phyloP scores from a whole-genome alignment of 306 rosid genomes.

The Acmispon strigosus region DNA sequence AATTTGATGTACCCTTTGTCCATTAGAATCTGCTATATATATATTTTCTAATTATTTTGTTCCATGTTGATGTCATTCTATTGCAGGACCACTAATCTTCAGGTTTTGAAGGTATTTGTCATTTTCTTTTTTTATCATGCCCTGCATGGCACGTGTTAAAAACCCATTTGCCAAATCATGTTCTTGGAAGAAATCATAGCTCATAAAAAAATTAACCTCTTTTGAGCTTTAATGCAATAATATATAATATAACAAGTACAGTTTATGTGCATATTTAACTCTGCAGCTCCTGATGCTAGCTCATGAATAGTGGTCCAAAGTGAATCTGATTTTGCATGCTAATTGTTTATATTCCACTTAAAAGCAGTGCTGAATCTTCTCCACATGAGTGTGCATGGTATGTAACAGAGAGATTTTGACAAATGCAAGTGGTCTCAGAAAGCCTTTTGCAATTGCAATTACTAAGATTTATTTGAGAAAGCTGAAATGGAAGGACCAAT shows the following conservation, averaged over 20 bases:
- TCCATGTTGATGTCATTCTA: slow-evolving; percentile 5
- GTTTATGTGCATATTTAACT: neutral
- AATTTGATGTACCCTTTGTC: neutral
- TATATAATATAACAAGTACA: neutral
- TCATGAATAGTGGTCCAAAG: neutral
- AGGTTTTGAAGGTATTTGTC: neutral
- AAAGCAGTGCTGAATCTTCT: neutral
- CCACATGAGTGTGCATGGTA: slow-evolving; percentile 10
- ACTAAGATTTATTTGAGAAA: neutral
- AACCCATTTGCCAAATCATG: neutral
- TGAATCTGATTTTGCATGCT: neutral
- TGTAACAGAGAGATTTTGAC: neutral
- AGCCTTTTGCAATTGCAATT: neutral
- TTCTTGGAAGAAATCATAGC: neutral
- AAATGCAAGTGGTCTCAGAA: slow-evolving; percentile 13
- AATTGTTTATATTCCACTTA: neutral
- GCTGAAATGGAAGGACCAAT: slow-evolving; percentile 6
- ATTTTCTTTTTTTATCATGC: neutral
- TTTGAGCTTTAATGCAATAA: no score
- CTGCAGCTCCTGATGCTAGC: neutral
- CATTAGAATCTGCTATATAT: neutral
- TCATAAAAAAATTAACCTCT: no score
- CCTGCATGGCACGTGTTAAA: slow-evolving; percentile 19
- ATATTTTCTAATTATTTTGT: neutral
- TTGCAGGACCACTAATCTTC: slow-evolving; percentile 26